phyloP scores from a whole-genome alignment of 2,329 filamentous ascomycete species.

The Fusarium secorum region DNA sequence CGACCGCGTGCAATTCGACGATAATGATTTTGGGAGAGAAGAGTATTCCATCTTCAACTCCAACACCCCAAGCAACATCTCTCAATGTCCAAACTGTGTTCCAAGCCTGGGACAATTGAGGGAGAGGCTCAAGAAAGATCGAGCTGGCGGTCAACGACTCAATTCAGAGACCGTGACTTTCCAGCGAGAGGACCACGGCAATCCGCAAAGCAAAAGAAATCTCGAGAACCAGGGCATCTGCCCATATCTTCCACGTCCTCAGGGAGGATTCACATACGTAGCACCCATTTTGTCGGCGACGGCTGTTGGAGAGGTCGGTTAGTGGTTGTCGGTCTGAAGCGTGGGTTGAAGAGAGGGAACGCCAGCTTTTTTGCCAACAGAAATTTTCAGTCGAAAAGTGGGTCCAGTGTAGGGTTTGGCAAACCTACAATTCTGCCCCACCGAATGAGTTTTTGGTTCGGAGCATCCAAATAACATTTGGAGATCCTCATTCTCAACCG shows the following conservation, averaged over 20 bases:
- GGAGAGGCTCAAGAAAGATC: constrained; percentile 74
- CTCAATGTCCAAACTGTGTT: constrained; percentile 60
- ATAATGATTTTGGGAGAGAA: constrained; percentile 84
- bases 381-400: constrained; percentile 35
- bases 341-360: constrained; percentile 12
- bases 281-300: constrained; percentile 54
- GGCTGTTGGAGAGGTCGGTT: constrained; percentile 51
- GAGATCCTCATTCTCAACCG: constrained; percentile 46
- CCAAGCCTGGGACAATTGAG: constrained; percentile 59
- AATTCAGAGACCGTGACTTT: constrained; percentile 47
- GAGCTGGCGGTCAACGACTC: constrained; percentile 69
- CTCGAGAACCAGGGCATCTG: constrained; percentile 58
- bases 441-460: constrained; percentile 29
- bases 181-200: constrained; percentile 89
- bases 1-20: constrained; percentile 47
- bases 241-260: constrained; percentile 46
- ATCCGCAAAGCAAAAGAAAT: constrained; percentile 65
- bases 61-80: constrained; percentile 77
- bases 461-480: constrained; percentile 39
- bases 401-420: constrained; percentile 42
- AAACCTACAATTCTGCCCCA: constrained; percentile 46
- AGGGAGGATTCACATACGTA: constrained; percentile 62
- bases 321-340: constrained; percentile 48
- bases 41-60: constrained; percentile 69
- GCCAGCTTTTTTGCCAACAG: constrained; percentile 1